These are phyloP conservation scores for Dactylellina haptotyla DNA, from an alignment of 2,329 filamentous ascomycete species.

Conservation along the genomic window DNA sequence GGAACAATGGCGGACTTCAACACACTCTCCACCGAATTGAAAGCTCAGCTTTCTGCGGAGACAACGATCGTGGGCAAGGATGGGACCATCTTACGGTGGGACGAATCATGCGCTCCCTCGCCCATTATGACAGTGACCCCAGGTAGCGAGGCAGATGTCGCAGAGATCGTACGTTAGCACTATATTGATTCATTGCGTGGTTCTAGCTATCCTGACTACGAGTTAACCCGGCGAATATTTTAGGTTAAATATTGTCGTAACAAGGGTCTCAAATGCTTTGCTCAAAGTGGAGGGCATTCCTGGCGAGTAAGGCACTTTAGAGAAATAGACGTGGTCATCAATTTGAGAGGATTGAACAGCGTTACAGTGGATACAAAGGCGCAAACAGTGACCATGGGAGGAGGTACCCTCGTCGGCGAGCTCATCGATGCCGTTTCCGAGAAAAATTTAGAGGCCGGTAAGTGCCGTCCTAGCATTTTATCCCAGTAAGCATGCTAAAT, in stretches of 20 bases:
- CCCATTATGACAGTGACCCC: conserved; percentile 23
- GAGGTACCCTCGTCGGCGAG: conserved; percentile 45
- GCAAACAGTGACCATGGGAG: conserved; percentile 52
- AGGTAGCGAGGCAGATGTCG: conserved; percentile 34
- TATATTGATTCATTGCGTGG: no score
- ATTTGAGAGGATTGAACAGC: conserved; percentile 25
- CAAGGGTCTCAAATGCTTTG: conserved; percentile 36
- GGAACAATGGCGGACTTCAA: conserved; percentile 24
- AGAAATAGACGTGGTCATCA: conserved; percentile 49
- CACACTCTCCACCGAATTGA: conserved; percentile 8
- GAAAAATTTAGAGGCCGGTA: conserved; percentile 33
- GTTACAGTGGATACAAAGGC: conserved; percentile 35
- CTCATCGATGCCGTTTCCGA: conserved; percentile 29
- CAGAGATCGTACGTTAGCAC: conserved; percentile 26
- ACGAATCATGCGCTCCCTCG: conserved; percentile 21
- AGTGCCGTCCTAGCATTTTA: background rate
- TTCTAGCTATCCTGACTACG: no score
- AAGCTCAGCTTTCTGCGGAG: conserved; percentile 16
- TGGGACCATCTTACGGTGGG: conserved; percentile 29
- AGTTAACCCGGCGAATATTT: background rate
- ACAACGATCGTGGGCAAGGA: conserved; percentile 33
- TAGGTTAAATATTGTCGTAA: conserved; percentile 44
- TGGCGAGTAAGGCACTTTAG: conserved; percentile 27
- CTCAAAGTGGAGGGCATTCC: conserved; percentile 39
- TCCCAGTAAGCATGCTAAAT: background rate